phyloP scores from a whole-genome alignment of 169 alveolate species.

The Plasmodium coatneyi region DNA sequence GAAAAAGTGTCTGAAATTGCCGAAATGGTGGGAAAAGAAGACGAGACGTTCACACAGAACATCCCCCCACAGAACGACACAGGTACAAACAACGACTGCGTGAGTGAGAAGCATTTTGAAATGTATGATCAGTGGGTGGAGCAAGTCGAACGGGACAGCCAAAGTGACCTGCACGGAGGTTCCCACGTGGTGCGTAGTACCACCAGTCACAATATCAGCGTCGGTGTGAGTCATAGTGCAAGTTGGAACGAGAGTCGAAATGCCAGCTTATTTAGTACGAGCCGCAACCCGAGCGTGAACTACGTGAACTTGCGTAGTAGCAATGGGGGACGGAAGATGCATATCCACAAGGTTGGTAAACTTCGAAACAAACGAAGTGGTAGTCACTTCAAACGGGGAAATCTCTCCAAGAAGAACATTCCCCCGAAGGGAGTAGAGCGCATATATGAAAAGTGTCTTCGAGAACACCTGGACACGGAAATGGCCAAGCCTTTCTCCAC shows the following conservation, averaged over 20 bases:
- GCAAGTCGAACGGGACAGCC: background rate
- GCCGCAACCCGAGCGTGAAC: background rate
- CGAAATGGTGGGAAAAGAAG: background rate
- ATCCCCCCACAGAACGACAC: background rate
- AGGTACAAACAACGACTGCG: background rate
- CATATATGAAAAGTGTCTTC: background rate
- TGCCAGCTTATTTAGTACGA: background rate
- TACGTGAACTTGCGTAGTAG: background rate
- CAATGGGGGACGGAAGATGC: background rate
- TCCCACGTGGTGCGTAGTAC: background rate
- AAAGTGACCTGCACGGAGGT: background rate
- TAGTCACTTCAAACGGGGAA: background rate
- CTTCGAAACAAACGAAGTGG: background rate
- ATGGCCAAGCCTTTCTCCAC: background rate
- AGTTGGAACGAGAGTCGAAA: background rate
- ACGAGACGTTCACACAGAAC: background rate
- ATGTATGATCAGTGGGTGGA: background rate
- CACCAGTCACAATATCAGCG: background rate
- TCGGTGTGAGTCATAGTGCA: background rate
- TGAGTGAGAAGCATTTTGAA: background rate
- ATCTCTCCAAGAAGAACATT: background rate
- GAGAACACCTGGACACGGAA: slow-evolving; percentile 1
- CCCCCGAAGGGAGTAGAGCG: background rate
- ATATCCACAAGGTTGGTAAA: background rate
- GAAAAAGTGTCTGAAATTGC: background rate